phyloP scores from a whole-genome alignment of 2,329 filamentous ascomycete species.

The Fulvia fulva region DNA sequence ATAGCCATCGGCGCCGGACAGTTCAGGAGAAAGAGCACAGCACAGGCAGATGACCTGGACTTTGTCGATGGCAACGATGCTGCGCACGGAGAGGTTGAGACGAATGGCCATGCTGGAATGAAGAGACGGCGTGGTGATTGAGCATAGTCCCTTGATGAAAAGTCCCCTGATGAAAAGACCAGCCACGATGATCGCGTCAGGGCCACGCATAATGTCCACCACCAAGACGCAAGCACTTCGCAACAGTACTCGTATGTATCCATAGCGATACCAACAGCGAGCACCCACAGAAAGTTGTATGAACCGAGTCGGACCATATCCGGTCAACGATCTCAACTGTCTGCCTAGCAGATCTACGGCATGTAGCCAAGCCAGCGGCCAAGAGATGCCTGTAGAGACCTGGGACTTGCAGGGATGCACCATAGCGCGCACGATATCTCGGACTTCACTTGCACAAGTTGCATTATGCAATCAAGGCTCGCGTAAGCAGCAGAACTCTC shows the following conservation, averaged over 20 bases:
- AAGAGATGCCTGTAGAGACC: background rate
- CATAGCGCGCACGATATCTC: background rate
- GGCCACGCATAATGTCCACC: background rate
- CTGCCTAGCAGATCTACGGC: background rate
- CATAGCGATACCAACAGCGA: background rate
- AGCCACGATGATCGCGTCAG: background rate
- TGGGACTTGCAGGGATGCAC: background rate
- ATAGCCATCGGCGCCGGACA: constrained; percentile 68
- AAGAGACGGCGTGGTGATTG: constrained; percentile 24
- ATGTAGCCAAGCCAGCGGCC: background rate
- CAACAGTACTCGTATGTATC: background rate
- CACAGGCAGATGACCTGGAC: constrained; percentile 47
- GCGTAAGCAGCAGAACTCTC: too few relatives aligned
- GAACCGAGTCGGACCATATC: background rate
- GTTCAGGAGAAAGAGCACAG: constrained; percentile 72
- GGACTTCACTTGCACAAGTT: background rate
- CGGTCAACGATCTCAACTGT: background rate
- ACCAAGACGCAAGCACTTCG: background rate
- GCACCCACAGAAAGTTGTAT: background rate
- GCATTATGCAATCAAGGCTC: background rate
- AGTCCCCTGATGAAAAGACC: too few relatives aligned
- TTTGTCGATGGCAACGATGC: constrained; percentile 26
- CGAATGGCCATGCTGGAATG: constrained; percentile 20
- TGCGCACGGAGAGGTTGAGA: constrained; percentile 19
- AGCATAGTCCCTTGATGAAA: background rate